Conservation (phyloP, 495 filamentous ascomycete genomes). For the Hypoxylon subgilvum region DNA sequence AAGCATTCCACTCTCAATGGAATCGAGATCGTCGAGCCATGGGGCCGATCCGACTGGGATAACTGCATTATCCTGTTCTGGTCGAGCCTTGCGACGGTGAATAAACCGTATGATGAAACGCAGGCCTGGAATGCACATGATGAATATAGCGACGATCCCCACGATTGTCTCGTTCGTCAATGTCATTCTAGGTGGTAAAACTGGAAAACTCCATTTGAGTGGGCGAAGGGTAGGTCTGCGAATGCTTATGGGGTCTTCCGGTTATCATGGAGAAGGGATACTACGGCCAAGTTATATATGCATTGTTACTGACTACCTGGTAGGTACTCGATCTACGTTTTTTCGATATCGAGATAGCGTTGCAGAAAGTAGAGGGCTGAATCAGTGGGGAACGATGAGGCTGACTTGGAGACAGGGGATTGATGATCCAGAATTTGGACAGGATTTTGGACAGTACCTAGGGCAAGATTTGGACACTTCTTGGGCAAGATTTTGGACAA, state of each 20-base stretch:
- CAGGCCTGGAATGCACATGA: constrained; percentile 10
- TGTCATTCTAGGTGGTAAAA: neutral
- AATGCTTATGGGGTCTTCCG: neutral
- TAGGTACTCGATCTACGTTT: no score
- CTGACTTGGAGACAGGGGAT: neutral
- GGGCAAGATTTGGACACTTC: neutral
- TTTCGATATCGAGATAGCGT: no score
- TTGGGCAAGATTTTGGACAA: constrained; percentile 1
- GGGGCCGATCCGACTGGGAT: neutral
- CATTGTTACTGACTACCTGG: no score
- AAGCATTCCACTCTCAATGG: constrained; percentile 5
- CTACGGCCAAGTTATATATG: no score
- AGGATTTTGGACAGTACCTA: constrained; percentile 1
- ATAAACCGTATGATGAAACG: neutral
- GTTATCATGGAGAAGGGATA: neutral
- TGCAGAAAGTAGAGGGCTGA: no score
- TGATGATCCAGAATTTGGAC: constrained; percentile 13
- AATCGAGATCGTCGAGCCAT: neutral
- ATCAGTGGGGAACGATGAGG: no score
- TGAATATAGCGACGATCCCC: constrained; percentile 2
- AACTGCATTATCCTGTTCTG: neutral
- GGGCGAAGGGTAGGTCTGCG: no score
- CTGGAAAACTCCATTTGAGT: neutral
- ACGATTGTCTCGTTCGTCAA: constrained; percentile 10
- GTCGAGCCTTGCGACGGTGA: neutral